phyloP scores from a whole-genome alignment of 306 rosid genomes.

The Cyamopsis tetragonoloba region DNA sequence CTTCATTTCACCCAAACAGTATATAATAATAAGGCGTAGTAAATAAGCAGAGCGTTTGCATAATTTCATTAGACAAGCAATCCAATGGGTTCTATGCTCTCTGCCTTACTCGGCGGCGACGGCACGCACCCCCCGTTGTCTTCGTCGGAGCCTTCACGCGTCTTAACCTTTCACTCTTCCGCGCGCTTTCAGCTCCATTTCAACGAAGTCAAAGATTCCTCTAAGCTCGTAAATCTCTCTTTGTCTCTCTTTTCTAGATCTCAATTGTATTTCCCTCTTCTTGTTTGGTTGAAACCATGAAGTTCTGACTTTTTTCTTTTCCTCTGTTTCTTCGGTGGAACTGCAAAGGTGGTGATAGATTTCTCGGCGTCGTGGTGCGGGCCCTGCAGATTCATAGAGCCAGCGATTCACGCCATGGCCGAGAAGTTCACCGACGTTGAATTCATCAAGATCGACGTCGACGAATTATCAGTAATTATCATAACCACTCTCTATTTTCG shows the following conservation, averaged over 20 bases:
- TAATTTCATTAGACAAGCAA: no score
- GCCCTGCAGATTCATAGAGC: constrained; percentile 83
- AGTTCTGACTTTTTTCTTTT: neutral
- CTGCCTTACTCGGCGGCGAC: neutral
- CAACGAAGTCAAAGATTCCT: constrained; percentile 40
- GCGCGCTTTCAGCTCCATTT: constrained; percentile 74
- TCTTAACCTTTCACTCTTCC: constrained; percentile 56
- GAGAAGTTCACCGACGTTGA: constrained; percentile 48
- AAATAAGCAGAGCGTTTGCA: neutral
- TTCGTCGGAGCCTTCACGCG: constrained; percentile 32
- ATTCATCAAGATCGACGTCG: constrained; percentile 88
- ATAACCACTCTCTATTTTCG: neutral
- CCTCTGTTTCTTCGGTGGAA: neutral
- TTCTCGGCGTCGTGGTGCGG: constrained; percentile 98
- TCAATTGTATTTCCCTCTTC: neutral
- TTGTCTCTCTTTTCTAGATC: neutral
- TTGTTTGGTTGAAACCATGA: no score
- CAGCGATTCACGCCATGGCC: constrained; percentile 55
- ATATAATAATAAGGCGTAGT: neutral
- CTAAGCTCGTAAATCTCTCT: constrained; percentile 45
- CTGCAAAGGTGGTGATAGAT: constrained; percentile 63
- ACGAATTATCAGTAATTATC: constrained; percentile 58
- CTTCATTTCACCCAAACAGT: no score
- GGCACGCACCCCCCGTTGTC: neutral
- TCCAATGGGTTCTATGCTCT: constrained; percentile 38